These are phyloP conservation scores for Calonectria hongkongensis DNA, from an alignment of 2,329 filamentous ascomycete genomes.

Conservation along the genomic window DNA sequence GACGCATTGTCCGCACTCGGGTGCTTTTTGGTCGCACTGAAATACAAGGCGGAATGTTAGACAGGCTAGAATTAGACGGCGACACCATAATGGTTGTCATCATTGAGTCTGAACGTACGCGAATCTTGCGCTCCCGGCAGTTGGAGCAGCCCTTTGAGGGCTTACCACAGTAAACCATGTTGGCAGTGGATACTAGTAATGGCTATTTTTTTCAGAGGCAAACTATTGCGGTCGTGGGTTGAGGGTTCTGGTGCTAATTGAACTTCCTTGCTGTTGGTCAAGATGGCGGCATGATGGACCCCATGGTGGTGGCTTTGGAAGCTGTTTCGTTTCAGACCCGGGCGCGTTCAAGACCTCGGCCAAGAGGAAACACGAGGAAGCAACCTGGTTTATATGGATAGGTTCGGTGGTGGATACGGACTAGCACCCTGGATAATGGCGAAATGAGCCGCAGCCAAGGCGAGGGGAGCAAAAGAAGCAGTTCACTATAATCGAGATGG, in stretches of 20 bases:
- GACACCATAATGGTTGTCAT: slow-evolving; percentile 20
- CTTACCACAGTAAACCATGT: slow-evolving; percentile 76
- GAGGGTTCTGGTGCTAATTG: slow-evolving; percentile 31
- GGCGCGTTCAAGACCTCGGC: neutral
- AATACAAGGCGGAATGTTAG: slow-evolving; percentile 34
- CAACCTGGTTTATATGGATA: neutral
- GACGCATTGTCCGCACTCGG: slow-evolving; percentile 73
- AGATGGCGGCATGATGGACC: slow-evolving; percentile 49
- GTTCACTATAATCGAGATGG: neutral
- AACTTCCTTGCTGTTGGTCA: slow-evolving; percentile 40
- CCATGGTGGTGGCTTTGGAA: slow-evolving; percentile 20
- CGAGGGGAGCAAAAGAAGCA: neutral
- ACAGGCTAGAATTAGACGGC: neutral
- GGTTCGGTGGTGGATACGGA: neutral
- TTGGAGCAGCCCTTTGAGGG: slow-evolving; percentile 74
- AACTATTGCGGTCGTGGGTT: slow-evolving; percentile 22
- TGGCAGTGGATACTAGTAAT: slow-evolving; percentile 27
- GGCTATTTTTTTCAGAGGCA: slow-evolving; percentile 23
- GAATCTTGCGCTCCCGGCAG: slow-evolving; percentile 74
- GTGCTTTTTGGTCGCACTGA: slow-evolving; percentile 72
- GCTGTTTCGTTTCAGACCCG: slow-evolving; percentile 27
- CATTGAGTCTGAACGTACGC: slow-evolving; percentile 63
- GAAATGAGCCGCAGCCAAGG: neutral
- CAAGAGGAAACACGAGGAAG: neutral
- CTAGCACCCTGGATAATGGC: too few species aligned